Percentiles rank a stretch among this genome's conserved stretches.
Evolutionary conservation across 257 asterid genomes (phyloP).

Genomic region (Schizonepeta tenuifolia): DNA sequence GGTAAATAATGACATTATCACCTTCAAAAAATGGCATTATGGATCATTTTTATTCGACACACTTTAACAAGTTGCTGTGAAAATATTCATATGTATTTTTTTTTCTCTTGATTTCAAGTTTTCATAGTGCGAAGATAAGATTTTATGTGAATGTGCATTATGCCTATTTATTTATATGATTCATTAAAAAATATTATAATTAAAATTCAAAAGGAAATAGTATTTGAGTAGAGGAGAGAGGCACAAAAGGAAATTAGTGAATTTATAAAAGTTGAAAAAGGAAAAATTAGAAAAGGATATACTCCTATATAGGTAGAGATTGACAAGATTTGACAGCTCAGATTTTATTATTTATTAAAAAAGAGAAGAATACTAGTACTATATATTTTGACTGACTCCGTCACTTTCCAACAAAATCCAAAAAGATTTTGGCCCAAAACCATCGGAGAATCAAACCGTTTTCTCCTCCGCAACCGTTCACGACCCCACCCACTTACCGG

Average conservation of each 20-base stretch:
- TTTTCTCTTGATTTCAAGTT: no score
- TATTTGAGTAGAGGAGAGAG: neutral
- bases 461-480: constrained; percentile 25
- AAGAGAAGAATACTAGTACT: neutral
- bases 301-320: neutral
- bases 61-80: no score
- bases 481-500: neutral
- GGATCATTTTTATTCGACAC: no score
- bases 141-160: no score
- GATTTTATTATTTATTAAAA: neutral
- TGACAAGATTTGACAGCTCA: constrained; percentile 25
- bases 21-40: no score
- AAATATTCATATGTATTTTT: no score
- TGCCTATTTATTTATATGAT: neutral
- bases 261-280: neutral
- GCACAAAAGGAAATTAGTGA: neutral
- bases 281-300: neutral
- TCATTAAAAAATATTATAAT: neutral
- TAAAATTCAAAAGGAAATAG: neutral
- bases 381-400: neutral
- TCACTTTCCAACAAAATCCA: constrained; percentile 18
- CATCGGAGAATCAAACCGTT: constrained; percentile 5
- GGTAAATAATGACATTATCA: no score
- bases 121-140: no score
- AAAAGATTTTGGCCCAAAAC: constrained; percentile 28